A percentile compares a stretch with the other conserved stretches of the same genome.
These are phyloP conservation scores for Penicillium verrucosum DNA, from an alignment of 2,329 filamentous ascomycete genomes.

Conservation along the genomic window DNA sequence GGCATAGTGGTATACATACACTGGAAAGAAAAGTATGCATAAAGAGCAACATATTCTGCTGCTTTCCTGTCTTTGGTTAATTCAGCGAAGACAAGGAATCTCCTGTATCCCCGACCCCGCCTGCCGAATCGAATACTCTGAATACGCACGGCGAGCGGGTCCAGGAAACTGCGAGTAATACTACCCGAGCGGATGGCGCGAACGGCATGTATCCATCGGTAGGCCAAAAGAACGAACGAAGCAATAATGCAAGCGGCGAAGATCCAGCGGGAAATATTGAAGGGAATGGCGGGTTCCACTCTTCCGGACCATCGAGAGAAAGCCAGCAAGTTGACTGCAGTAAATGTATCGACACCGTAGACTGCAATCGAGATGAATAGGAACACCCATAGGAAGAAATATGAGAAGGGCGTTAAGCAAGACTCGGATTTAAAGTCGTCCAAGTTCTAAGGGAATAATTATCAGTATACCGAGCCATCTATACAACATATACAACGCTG, in stretches of 20 bases:
- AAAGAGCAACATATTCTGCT: conserved; percentile 83
- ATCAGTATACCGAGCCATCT: neutral
- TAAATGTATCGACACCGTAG: conserved; percentile 88
- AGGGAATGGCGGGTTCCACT: conserved; percentile 72
- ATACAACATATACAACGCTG: too few relatives aligned
- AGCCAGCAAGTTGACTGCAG: conserved; percentile 81
- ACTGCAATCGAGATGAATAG: conserved; percentile 76
- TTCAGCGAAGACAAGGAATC: conserved; percentile 89
- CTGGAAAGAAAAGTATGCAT: conserved; percentile 81
- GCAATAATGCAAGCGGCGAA: conserved; percentile 89
- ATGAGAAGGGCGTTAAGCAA: conserved; percentile 73
- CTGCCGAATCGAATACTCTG: conserved; percentile 74
- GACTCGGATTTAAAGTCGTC: conserved; percentile 81
- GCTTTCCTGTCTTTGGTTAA: conserved; percentile 90
- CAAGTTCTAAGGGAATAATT: conserved; percentile 45
- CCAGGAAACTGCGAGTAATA: conserved; percentile 87
- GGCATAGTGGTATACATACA: conserved; percentile 34
- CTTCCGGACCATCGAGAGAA: conserved; percentile 87
- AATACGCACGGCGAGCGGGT: conserved; percentile 78
- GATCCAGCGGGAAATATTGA: conserved; percentile 86
- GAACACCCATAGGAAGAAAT: conserved; percentile 79
- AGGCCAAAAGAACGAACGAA: conserved; percentile 77
- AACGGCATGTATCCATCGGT: conserved; percentile 74
- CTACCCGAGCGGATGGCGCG: conserved; percentile 80
- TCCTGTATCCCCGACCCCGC: conserved; percentile 72